These are phyloP conservation scores for Pythium insidiosum DNA, from an alignment of 352 stramenopile species.

Conservation along the genomic window DNA sequence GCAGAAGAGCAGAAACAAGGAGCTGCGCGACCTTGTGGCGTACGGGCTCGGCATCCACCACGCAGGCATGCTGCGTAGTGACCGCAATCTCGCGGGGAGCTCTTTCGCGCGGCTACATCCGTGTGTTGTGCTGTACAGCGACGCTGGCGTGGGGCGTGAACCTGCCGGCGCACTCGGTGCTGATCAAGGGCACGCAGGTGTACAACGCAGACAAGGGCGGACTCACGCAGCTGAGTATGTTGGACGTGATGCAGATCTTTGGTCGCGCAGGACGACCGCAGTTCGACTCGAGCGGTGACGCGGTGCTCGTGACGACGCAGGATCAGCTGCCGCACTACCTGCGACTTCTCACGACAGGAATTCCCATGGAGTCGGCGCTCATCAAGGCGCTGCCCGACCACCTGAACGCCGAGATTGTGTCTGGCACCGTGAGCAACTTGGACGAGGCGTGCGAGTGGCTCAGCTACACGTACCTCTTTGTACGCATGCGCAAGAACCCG, in stretches of 20 bases:
- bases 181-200: slow-evolving; percentile 99
- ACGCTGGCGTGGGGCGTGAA: slow-evolving; percentile 99
- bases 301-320: slow-evolving; percentile 97
- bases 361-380: slow-evolving; percentile 97
- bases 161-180: slow-evolving; percentile 96
- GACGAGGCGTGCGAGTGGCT: slow-evolving; percentile 96
- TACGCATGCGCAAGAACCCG: slow-evolving; percentile 98
- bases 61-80: slow-evolving; percentile 94
- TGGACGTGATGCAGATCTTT: slow-evolving; percentile 99
- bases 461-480: slow-evolving; percentile 98
- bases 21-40: slow-evolving; percentile 92
- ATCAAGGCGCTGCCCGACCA: slow-evolving; percentile 98
- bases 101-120: slow-evolving; percentile 96
- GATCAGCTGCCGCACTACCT: slow-evolving; percentile 92
- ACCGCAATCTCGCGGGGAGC: slow-evolving; percentile 96
- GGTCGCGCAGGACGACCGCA: slow-evolving; percentile 96
- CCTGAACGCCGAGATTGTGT: slow-evolving; percentile 99
- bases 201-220: slow-evolving; percentile 99
- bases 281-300: slow-evolving; percentile 98
- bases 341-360: slow-evolving; percentile 91
- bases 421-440: slow-evolving; percentile 97
- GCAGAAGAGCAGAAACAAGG: slow-evolving; percentile 91
- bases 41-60: slow-evolving; percentile 98
- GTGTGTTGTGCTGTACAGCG: slow-evolving; percentile 97
- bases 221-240: slow-evolving; percentile 96